phyloP scores from a whole-genome alignment of 805 yeast genomes.

The Ogataea allantospora region DNA sequence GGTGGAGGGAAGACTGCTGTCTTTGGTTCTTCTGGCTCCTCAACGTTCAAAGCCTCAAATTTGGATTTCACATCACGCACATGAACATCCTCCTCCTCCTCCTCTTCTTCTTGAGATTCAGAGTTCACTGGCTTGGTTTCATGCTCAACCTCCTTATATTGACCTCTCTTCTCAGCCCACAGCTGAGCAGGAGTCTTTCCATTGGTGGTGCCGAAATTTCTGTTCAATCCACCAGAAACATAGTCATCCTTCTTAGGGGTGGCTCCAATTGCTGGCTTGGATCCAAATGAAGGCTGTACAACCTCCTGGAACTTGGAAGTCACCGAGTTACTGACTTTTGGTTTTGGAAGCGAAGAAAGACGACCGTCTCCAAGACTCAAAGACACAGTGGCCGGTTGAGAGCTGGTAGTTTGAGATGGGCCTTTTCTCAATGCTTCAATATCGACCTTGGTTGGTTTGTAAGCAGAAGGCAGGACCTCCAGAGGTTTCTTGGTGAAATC shows the following conservation, averaged over 20 bases:
- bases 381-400: conserved; percentile 32
- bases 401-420: conserved; percentile 43
- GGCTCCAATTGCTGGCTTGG: conserved; percentile 29
- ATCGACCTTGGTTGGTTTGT: conserved; percentile 64
- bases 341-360: conserved; percentile 62
- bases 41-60: conserved; percentile 29
- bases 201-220: conserved; percentile 60
- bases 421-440: conserved; percentile 52
- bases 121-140: conserved; percentile 34
- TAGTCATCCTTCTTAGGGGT: conserved; percentile 39
- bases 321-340: conserved; percentile 51
- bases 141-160: conserved; percentile 45
- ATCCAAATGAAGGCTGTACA: conserved; percentile 36
- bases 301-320: conserved; percentile 45
- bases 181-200: conserved; percentile 94
- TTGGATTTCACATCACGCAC: conserved; percentile 34
- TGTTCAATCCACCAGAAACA: conserved; percentile 56
- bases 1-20: conserved; percentile 7
- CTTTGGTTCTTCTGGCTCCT: conserved; percentile 12
- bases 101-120: conserved; percentile 20
- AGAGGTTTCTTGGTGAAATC: conserved; percentile 51
- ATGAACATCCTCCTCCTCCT: conserved; percentile 31
- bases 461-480: conserved; percentile 57
- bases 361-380: conserved; percentile 43
- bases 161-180: conserved; percentile 91